These are phyloP conservation scores for Emydomyces testavorans DNA, from an alignment of 2,329 filamentous ascomycete species.

Conservation along the genomic window DNA sequence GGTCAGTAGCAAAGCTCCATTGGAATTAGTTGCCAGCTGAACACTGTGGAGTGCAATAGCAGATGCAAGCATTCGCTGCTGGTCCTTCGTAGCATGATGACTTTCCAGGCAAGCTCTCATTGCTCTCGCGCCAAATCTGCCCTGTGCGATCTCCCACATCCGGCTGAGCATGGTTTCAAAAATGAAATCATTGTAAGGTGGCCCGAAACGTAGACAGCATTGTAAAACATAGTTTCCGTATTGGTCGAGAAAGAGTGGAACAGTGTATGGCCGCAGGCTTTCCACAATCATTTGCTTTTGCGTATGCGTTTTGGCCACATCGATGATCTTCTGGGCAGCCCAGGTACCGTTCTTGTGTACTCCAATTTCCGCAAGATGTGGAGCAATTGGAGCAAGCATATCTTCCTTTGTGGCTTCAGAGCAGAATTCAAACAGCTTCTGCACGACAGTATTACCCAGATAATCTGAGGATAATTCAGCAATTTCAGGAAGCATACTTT, in stretches of 20 bases:
- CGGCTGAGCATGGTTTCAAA: slow-evolving; percentile 93
- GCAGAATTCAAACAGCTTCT: slow-evolving; percentile 96
- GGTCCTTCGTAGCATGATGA: slow-evolving; percentile 86
- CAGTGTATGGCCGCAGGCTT: slow-evolving; percentile 69
- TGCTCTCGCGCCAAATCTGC: slow-evolving; percentile 83
- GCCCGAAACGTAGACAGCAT: slow-evolving; percentile 83
- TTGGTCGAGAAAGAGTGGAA: slow-evolving; percentile 89
- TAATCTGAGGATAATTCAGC: slow-evolving; percentile 92
- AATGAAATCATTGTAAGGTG: slow-evolving; percentile 88
- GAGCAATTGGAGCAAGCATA: slow-evolving; percentile 79
- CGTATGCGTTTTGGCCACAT: slow-evolving; percentile 72
- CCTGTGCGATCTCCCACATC: slow-evolving; percentile 88
- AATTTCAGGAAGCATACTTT: slow-evolving; percentile 92
- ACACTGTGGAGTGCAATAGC: slow-evolving; percentile 94
- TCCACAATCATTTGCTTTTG: slow-evolving; percentile 82
- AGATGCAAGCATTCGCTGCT: slow-evolving; percentile 87
- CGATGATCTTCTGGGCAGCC: slow-evolving; percentile 98
- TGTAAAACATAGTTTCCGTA: slow-evolving; percentile 98
- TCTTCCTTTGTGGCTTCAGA: slow-evolving; percentile 80
- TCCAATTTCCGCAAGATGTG: slow-evolving; percentile 90
- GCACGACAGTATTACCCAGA: slow-evolving; percentile 96
- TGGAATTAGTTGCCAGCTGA: slow-evolving; percentile 89
- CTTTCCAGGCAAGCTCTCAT: slow-evolving; percentile 96
- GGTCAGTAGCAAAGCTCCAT: slow-evolving; percentile 82
- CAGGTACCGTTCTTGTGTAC: slow-evolving; percentile 99